Percentiles rank a stretch among this genome's conserved stretches.
Evolutionary conservation across 371 early-diverging fungal species (phyloP).

Genomic region (Batkoa obscura): DNA sequence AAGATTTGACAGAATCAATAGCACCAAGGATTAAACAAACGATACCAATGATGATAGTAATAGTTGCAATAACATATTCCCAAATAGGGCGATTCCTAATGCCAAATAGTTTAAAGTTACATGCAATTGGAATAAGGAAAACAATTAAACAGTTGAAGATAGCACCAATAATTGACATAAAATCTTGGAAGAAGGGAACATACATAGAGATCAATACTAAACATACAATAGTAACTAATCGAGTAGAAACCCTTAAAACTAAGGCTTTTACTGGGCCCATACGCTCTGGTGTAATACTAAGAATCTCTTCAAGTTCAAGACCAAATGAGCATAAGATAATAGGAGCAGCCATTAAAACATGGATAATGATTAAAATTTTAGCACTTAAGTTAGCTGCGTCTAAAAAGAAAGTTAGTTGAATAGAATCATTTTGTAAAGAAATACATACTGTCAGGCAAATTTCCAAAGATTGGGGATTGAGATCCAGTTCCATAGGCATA

Average conservation of each 20-base stretch:
- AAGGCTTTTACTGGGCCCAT: conserved; percentile 17
- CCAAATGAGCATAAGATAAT: conserved; percentile 51
- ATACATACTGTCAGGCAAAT: conserved; percentile 38
- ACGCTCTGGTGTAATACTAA: neutral
- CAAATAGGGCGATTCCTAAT: conserved; percentile 8
- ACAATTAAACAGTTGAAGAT: conserved; percentile 52
- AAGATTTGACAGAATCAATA: conserved; percentile 8
- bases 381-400: no score
- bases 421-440: no score
- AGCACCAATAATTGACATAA: conserved; percentile 68
- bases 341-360: conserved; percentile 63
- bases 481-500: conserved; percentile 51
- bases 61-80: neutral
- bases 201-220: conserved; percentile 35
- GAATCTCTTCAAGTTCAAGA: neutral
- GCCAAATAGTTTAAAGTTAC: conserved; percentile 55
- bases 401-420: no score
- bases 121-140: conserved; percentile 63
- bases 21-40: neutral
- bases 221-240: conserved; percentile 27
- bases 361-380: conserved; percentile 55
- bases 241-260: conserved; percentile 28
- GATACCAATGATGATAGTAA: neutral
- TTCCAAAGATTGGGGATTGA: conserved; percentile 47
- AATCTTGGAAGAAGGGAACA: conserved; percentile 57